Conservation (phyloP, 306 rosid species). For the Carpinus fangiana region DNA sequence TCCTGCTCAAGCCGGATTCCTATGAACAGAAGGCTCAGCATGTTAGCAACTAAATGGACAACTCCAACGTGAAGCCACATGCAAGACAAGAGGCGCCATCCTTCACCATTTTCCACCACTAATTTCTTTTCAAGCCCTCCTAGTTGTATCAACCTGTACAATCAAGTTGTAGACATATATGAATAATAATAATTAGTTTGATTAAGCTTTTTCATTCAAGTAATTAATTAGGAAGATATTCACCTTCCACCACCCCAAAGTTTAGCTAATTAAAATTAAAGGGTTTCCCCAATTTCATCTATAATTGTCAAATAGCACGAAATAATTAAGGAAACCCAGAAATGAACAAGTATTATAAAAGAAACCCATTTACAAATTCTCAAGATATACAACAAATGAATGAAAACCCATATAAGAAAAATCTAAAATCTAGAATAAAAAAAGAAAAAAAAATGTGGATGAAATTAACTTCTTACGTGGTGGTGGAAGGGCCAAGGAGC, state of each 20-base stretch:
- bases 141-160: conserved; percentile 51
- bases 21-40: conserved; percentile 75
- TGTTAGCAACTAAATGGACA: conserved; percentile 68
- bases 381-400: background rate
- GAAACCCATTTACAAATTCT: background rate
- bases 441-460: background rate
- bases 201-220: background rate
- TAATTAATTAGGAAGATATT: background rate
- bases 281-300: background rate
- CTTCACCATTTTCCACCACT: conserved; percentile 51
- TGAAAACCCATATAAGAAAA: background rate
- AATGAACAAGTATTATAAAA: background rate
- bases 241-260: background rate
- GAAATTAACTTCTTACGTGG: conserved; percentile 40
- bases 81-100: conserved; percentile 78
- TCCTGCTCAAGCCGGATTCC: conserved; percentile 88
- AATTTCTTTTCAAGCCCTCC: conserved; percentile 63
- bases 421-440: background rate
- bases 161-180: background rate
- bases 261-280: too few species aligned
- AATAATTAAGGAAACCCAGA: too few species aligned
- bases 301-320: background rate
- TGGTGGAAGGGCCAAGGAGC: conserved; percentile 72
- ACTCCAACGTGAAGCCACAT: conserved; percentile 97
- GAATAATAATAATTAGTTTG: too few species aligned